Conservation (phyloP, 371 early-diverging fungal genomes). For the Mortierella sp. region DNA sequence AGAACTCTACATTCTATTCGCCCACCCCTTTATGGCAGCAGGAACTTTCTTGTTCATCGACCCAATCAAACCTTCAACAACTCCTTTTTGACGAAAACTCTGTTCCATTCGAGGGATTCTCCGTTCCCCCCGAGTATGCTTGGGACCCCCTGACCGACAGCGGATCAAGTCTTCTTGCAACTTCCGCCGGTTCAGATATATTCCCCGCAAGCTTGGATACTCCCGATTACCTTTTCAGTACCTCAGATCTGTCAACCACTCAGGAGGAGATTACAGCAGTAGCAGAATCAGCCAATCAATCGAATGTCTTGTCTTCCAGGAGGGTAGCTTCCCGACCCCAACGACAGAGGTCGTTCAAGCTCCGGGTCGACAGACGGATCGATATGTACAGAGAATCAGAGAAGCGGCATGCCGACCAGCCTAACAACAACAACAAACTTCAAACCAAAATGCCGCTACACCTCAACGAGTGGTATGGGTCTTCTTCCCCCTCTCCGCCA, state of each 20-base stretch:
- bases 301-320: neutral
- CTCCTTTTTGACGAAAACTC: neutral
- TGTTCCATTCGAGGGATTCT: constrained; percentile 3
- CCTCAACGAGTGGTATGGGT: neutral
- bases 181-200: neutral
- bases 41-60: neutral
- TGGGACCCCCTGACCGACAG: neutral
- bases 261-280: too few relatives aligned
- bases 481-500: neutral
- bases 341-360: neutral
- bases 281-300: neutral
- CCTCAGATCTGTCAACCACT: neutral
- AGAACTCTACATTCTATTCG: neutral
- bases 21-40: neutral
- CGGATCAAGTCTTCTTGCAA: neutral
- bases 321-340: neutral
- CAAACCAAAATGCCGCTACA: neutral
- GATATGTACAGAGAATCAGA: neutral
- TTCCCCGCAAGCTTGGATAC: neutral
- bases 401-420: neutral
- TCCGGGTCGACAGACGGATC: neutral
- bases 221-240: neutral
- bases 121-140: neutral
- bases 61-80: neutral
- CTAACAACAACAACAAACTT: neutral